These are phyloP conservation scores for Carpinus viminea DNA, from an alignment of 306 rosid species.

Conservation along the genomic window DNA sequence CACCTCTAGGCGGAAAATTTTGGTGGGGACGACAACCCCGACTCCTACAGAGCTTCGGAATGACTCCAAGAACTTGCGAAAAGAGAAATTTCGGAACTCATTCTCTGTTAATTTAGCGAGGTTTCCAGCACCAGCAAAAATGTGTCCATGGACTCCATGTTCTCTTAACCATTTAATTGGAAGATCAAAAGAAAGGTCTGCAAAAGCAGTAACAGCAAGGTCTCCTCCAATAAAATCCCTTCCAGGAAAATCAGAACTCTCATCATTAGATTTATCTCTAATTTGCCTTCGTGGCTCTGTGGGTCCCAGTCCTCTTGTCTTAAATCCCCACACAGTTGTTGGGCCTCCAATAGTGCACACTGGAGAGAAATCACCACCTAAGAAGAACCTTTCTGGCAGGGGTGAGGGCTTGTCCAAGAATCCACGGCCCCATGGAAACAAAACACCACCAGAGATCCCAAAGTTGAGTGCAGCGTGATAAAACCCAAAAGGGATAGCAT, in stretches of 20 bases:
- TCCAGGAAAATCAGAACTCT: constrained; percentile 48
- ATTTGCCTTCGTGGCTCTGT: constrained; percentile 70
- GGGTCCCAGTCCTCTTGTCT: constrained; percentile 87
- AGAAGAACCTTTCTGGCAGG: constrained; percentile 87
- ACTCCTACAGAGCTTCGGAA: constrained; percentile 82
- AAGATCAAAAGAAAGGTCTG: constrained; percentile 89
- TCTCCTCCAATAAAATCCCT: constrained; percentile 91
- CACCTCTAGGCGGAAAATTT: constrained; percentile 89
- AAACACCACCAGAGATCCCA: constrained; percentile 79
- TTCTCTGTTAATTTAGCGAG: constrained; percentile 78
- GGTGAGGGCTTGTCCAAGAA: constrained; percentile 81
- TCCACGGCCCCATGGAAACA: constrained; percentile 88
- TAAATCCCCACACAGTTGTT: constrained; percentile 84
- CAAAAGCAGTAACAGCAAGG: constrained; percentile 92
- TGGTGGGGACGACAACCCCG: constrained; percentile 89
- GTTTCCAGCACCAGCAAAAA: constrained; percentile 94
- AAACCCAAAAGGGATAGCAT: constrained; percentile 81
- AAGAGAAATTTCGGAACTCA: constrained; percentile 65
- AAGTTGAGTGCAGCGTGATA: constrained; percentile 81
- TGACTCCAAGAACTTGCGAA: constrained; percentile 64
- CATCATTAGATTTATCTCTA: constrained; percentile 45
- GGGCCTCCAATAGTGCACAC: constrained; percentile 86
- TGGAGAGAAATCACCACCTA: constrained; percentile 98
- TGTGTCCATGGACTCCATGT: constrained; percentile 86
- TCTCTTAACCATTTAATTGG: constrained; percentile 85